Base-by-base conservation (phyloP, 2,329 filamentous ascomycete genomes). In the Metarhizium anisopliae region DNA sequence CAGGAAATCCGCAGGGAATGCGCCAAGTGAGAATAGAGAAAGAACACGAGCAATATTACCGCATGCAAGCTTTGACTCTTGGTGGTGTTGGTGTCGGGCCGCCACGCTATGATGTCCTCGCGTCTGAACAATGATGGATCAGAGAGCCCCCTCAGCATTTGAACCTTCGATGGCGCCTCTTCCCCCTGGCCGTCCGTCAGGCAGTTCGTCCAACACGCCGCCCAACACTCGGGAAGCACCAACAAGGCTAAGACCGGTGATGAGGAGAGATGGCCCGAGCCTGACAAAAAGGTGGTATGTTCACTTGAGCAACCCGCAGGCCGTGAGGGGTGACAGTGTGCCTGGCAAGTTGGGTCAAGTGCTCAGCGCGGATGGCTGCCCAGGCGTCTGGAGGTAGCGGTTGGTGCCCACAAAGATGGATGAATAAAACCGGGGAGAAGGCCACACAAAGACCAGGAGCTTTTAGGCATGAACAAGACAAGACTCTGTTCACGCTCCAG, bases 1-100 rank as follows among this genome's bases (percentile, higher is more conserved):
- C 53, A 29, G 47, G 30, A 54, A 25, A 50, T n/a, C 20, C n/a
- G 35, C n/a, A 43, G 47, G 25, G 20, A 49, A 30, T 6, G 14
- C 20, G 45, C 3, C 45, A 14, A 30, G 25, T 20, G 18, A 10
- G 42, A 45, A 45, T 10, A 20, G n/a, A 30, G 45, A 35, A 30
- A 30, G 45, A 35, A 20, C 10, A 54, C 45, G 38, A 51, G n/a
- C 25, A 50, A 35, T 45, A 20, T 11, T 32, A n/a, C 47, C 42
- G 47, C 36, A 55, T 38, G 53, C 47, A 30, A 45, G 52, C 14
- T 38, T 36, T 49, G 36, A 16, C 45, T 36, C 13, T 30, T 51
- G 54, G 35, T 38, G 36, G 32, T 32, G 45, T 47, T 25, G 29
- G 32, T 32, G 49, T 56, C 52, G 52, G 55, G 52, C 55, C 40